Conservation (phyloP, 805 yeast genomes). For the Kazachstania africana region DNA sequence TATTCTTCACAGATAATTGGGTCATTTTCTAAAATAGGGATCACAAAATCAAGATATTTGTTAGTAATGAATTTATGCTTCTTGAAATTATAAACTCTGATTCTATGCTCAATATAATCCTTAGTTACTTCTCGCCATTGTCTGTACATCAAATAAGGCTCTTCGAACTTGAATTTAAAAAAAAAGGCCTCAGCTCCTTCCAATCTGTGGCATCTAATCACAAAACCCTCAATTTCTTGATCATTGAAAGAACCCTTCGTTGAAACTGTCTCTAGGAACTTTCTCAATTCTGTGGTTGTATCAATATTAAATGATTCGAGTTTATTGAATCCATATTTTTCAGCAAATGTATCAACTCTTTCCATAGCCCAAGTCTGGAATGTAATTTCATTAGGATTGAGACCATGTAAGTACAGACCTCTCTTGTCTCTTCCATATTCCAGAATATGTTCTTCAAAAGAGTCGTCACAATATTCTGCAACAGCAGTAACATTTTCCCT, state of each 20-base stretch:
- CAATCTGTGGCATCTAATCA: conserved; percentile 48
- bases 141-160: conserved; percentile 85
- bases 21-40: conserved; percentile 40
- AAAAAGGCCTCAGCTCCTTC: conserved; percentile 39
- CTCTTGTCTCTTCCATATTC: conserved; percentile 54
- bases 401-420: conserved; percentile 85
- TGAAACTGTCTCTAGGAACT: conserved; percentile 44
- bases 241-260: conserved; percentile 60
- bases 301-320: conserved; percentile 36
- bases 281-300: conserved; percentile 31
- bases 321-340: conserved; percentile 56
- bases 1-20: conserved; percentile 37
- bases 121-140: conserved; percentile 83
- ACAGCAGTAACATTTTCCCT: conserved; percentile 63
- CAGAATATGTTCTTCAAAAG: conserved; percentile 86
- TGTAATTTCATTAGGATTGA: conserved; percentile 52
- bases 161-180: conserved; percentile 90
- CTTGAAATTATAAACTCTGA: conserved; percentile 29
- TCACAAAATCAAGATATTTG: conserved; percentile 58
- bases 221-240: conserved; percentile 86
- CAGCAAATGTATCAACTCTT: conserved; percentile 49
- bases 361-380: conserved; percentile 58
- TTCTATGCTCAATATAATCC: conserved; percentile 31
- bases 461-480: conserved; percentile 86
- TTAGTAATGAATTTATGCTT: conserved; percentile 51